Evolutionary conservation across 148 eudicot genomes (phyloP), one percentile per base, ranked within the genome.

Genomic region (Arbutus unedo): DNA sequence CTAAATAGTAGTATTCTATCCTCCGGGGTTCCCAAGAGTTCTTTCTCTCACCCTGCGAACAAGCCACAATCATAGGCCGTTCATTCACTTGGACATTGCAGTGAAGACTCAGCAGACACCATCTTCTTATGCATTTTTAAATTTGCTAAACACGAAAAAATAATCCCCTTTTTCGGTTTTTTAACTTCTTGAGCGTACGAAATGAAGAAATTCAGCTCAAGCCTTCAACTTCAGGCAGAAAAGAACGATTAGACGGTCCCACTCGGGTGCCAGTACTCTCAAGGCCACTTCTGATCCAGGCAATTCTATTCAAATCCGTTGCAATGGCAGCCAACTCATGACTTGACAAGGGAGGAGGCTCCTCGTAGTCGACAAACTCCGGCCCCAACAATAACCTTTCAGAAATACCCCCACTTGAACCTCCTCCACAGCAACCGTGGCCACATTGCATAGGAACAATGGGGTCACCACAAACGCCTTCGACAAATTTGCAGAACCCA

Each of bases 281-380:
- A 2, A 95, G 90, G 71, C 97, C 96, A 83, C 97, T 92, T 89
- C 86, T 93, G 71, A 92, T 95, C 96, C 98, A 95, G 43, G 96
- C 93, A 47, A 92, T 91, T 44, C 86, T 93, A 85, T 89, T 93
- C 86, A 95, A 82, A 82, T 95, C 98, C 4, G 89, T 85, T 51
- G 93, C 94, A 83, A 95, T 80, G 60, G 96, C 81, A 31, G 91
- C 90, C 77, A 95, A 83, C 82, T 95, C 97, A 15, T 84, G 87
- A 73, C 88, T 91, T 41, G 93, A 84, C 44, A 92, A 83, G 18
- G 89, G 84, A 6, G 94, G 92, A 51, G 84, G 82, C 66, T 91
- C 97, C 74, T 95, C 96, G 81, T 93, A 95, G 1, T 93, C 98
- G 66, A 93, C 85, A 72, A 95, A 95, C 82, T 95, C 96, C 0